phyloP scores from a whole-genome alignment of 495 filamentous ascomycete genomes.

The Parmelia sp. region DNA sequence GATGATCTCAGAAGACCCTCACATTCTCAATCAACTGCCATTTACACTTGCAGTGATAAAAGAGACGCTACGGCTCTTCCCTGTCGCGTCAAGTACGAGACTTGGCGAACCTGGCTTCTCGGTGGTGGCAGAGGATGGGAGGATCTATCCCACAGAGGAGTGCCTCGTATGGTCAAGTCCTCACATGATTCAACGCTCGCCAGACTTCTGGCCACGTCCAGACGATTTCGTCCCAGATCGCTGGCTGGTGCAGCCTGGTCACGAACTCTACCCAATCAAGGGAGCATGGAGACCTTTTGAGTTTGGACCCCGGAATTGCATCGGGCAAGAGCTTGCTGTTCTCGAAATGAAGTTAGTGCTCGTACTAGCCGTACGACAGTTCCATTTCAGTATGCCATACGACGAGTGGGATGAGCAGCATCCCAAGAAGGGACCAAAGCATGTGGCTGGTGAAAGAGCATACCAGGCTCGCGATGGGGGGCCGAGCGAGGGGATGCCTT shows the following conservation, averaged over 20 bases:
- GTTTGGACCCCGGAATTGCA: conserved; percentile 44
- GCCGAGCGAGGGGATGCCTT: conserved; percentile 27
- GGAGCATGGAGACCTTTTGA: conserved; percentile 44
- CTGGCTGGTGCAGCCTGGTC: background rate
- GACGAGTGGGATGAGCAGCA: conserved; percentile 21
- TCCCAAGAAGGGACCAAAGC: background rate
- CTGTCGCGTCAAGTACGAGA: conserved; percentile 38
- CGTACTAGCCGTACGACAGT: conserved; percentile 32
- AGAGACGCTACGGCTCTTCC: conserved; percentile 42
- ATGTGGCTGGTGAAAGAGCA: conserved; percentile 25
- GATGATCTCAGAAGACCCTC: conserved; percentile 31
- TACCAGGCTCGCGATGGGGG: conserved; percentile 25
- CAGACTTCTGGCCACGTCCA: conserved; percentile 29
- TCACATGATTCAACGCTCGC: conserved; percentile 27
- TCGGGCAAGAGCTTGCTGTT: conserved; percentile 45
- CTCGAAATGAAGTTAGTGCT: conserved; percentile 39
- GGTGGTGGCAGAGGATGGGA: conserved; percentile 32
- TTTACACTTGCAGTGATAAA: conserved; percentile 46
- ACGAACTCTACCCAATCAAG: conserved; percentile 24
- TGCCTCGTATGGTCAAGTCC: conserved; percentile 32
- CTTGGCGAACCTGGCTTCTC: conserved; percentile 30
- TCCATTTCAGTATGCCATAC: conserved; percentile 29
- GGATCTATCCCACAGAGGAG: conserved; percentile 30
- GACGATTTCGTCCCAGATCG: conserved; percentile 37
- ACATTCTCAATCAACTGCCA: conserved; percentile 37